phyloP scores from a whole-genome alignment of 1,284 basidiomycete species.

The Puccinia polysora region DNA sequence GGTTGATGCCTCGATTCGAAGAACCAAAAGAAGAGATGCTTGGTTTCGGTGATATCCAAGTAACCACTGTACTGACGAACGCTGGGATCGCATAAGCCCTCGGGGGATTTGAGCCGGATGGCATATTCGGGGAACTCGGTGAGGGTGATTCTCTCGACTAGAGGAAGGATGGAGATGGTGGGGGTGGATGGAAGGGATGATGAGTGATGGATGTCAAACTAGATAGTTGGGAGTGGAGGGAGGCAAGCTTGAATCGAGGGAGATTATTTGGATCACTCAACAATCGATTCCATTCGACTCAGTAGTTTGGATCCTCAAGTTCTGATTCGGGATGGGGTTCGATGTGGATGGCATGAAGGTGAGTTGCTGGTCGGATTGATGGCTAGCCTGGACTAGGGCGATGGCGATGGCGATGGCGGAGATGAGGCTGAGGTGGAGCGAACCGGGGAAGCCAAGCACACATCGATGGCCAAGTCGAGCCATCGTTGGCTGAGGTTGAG shows the following conservation, averaged over 20 bases:
- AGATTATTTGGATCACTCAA: slow-evolving; percentile 2
- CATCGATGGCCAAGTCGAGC: too few relatives aligned
- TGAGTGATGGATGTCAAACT: neutral
- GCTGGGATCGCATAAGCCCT: slow-evolving; percentile 51
- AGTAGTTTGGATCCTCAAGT: slow-evolving; percentile 21
- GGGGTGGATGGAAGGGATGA: neutral
- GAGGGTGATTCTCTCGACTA: slow-evolving; percentile 37
- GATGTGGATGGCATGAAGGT: slow-evolving; percentile 13
- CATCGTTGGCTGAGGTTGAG: too few relatives aligned
- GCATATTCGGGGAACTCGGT: slow-evolving; percentile 42
- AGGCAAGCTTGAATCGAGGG: neutral
- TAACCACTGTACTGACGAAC: slow-evolving; percentile 53
- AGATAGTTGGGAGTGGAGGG: neutral
- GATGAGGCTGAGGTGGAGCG: too few relatives aligned
- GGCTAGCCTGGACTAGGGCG: neutral
- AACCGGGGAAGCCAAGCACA: too few relatives aligned
- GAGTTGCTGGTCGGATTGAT: slow-evolving; percentile 17
- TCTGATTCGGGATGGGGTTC: slow-evolving; percentile 16
- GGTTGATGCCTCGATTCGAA: slow-evolving; percentile 53
- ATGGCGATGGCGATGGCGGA: too few relatives aligned
- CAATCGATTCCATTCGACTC: slow-evolving; percentile 22
- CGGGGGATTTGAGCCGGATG: slow-evolving; percentile 28
- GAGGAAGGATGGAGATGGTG: too few relatives aligned
- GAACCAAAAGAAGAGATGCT: slow-evolving; percentile 54
- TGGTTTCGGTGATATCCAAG: slow-evolving; percentile 53